Percentiles rank a stretch among this genome's conserved stretches.
phyloP scores from a whole-genome alignment of 1,284 basidiomycete species.

The Athelia sp. region DNA sequence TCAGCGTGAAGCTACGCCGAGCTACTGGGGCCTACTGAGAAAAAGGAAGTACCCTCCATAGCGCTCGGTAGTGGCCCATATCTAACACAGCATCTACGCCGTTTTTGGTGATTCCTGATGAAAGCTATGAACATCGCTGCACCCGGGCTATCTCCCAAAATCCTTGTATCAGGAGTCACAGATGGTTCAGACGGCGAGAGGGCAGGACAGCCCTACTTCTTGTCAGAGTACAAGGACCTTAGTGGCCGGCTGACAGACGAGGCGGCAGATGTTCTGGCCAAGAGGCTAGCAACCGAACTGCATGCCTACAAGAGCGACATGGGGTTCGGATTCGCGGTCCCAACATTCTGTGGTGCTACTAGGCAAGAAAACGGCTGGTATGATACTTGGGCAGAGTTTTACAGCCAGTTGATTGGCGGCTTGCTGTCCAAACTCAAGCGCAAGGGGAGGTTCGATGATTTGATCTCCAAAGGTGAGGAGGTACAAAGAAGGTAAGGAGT shows the following conservation, averaged over 20 bases:
- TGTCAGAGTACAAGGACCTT: constrained; percentile 72
- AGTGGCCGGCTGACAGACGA: constrained; percentile 38
- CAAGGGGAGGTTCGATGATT: constrained; percentile 36
- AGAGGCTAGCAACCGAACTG: constrained; percentile 60
- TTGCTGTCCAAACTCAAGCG: constrained; percentile 51
- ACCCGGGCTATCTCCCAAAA: constrained; percentile 61
- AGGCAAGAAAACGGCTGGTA: constrained; percentile 75
- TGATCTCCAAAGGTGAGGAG: constrained; percentile 52
- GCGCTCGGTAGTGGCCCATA: too few species aligned
- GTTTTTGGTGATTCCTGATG: too few species aligned
- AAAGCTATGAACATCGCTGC: constrained; percentile 58
- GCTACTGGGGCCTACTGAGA: too few species aligned
- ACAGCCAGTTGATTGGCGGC: constrained; percentile 62
- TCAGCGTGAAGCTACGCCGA: too few species aligned
- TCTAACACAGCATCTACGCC: too few species aligned
- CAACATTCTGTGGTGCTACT: constrained; percentile 80
- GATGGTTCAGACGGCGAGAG: background rate
- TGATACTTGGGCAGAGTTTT: constrained; percentile 69
- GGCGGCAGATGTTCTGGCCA: constrained; percentile 51
- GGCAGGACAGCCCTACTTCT: constrained; percentile 56
- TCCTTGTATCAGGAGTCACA: constrained; percentile 48
- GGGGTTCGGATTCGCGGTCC: constrained; percentile 71
- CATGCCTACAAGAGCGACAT: constrained; percentile 49
- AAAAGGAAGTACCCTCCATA: too few species aligned
- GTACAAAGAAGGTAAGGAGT: constrained; percentile 51